Evolutionary conservation across 2,329 filamentous ascomycete genomes (phyloP).

Genomic region (Elsinoe fawcettii): DNA sequence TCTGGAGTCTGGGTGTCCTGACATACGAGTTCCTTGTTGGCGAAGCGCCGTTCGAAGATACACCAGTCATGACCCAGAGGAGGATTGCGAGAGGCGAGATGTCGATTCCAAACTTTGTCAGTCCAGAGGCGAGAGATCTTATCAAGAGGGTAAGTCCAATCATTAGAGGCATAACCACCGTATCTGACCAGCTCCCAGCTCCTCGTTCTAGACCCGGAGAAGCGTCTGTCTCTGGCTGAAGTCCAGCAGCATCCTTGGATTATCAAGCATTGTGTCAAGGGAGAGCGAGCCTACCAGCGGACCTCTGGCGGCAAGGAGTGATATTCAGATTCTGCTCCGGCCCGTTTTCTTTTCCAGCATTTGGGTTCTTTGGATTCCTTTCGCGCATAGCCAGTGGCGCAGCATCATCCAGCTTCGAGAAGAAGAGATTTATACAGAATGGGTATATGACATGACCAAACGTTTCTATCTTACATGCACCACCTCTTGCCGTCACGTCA

Average conservation of each 20-base stretch:
- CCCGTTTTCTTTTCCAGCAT: neutral
- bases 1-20: constrained; percentile 21
- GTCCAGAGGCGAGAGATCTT: constrained; percentile 20
- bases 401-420: constrained; percentile 6
- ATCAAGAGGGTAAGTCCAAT: constrained; percentile 22
- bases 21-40: constrained; percentile 21
- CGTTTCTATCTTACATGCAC: neutral
- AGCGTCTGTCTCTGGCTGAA: constrained; percentile 19
- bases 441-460: constrained; percentile 11
- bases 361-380: neutral
- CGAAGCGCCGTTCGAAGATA: constrained; percentile 21
- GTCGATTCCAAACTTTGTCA: constrained; percentile 20
- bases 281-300: constrained; percentile 38
- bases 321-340: neutral
- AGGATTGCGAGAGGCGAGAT: constrained; percentile 22
- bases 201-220: constrained; percentile 20
- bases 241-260: constrained; percentile 22
- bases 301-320: constrained; percentile 30
- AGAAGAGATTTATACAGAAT: constrained; percentile 15
- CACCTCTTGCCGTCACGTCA: constrained; percentile 30
- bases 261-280: constrained; percentile 31
- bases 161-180: neutral
- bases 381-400: constrained; percentile 7
- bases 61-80: constrained; percentile 20
- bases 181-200: constrained; percentile 16